Base-by-base conservation (phyloP, 192 early-diverging fungal species). In the Phlyctochytrium planicorne region DNA sequence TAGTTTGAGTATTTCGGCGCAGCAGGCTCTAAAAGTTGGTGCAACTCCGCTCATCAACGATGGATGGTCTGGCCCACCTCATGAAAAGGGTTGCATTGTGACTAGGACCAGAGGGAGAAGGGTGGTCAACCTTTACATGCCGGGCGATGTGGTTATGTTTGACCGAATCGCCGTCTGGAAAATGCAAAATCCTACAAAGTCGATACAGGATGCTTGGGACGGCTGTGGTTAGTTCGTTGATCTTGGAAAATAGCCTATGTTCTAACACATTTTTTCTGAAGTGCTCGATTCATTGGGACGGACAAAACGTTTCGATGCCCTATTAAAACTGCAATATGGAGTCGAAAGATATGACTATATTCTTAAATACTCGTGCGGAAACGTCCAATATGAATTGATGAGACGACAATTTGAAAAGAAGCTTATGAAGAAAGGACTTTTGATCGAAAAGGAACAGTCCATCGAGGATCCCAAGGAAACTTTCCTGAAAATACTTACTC, bases 241-340 rank as follows among this genome's bases (percentile, higher is more conserved):
- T 14, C 6, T 47, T 47, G 40, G 10, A 47, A 20, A 47, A 47
- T 20, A 20, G 10, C 20, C 40, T 14, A 14, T 47, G 10, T 47
- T 47, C 10, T 47, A 14, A 47, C 40, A 47, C 20, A 14, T 6
- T 6, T 14, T 14, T 47, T 47, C 10, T 14, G 10, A 6, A 47
- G 40, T 47, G 6, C 40, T 47, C 10, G 40, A 47, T 14, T 47
- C 1, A 40, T 47, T n/a, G 14, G 40, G 30, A 20, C 59, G 17
- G 27, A 37, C 67, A 2, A 65, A 65, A 10, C 34, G 52, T 17
- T 34, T 52, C 24, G 69, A 71, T 32, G 62, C 69, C 16, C 27
- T 71, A 23, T 47, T 71, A 4, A 71, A 71, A 31, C 53, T 71
- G 20, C 69, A 71, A 30, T 71, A 65, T 30, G 69, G 69, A n/a